These are phyloP conservation scores for Bromus sterilis DNA, from an alignment of 176 grass and related monocot genomes.

Conservation along the genomic window DNA sequence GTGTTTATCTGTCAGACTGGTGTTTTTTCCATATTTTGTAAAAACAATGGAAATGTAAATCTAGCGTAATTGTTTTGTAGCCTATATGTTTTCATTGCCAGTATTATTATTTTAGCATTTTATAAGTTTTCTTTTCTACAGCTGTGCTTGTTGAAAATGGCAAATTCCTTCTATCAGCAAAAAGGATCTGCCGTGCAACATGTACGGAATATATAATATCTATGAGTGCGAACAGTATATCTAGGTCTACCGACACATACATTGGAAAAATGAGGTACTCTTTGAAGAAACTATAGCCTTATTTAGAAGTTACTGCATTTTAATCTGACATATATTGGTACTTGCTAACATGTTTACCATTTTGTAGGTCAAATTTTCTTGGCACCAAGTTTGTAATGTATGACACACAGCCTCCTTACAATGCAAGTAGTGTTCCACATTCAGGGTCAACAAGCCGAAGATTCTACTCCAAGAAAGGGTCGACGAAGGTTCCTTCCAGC, in stretches of 20 bases:
- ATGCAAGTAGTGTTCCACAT: conserved; percentile 17
- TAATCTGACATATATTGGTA: conserved; percentile 4
- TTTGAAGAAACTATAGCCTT: background rate
- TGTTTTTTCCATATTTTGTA: background rate
- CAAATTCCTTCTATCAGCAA: conserved; percentile 86
- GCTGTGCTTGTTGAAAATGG: conserved; percentile 75
- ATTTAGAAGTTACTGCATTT: conserved; percentile 12
- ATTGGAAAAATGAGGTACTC: conserved; percentile 86
- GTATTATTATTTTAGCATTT: conserved; percentile 11
- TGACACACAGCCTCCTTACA: conserved; percentile 47
- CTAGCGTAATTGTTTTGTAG: background rate
- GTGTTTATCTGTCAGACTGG: background rate
- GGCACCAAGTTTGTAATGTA: conserved; percentile 84
- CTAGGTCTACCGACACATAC: conserved; percentile 55
- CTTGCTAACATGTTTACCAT: conserved; percentile 9
- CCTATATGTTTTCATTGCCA: background rate
- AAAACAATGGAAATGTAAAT: background rate
- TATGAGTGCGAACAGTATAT: conserved; percentile 46
- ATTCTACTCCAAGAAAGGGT: conserved; percentile 56
- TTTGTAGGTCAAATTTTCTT: conserved; percentile 75
- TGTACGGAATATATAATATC: conserved; percentile 86
- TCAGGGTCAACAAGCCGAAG: conserved; percentile 46
- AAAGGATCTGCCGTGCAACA: conserved; percentile 60
- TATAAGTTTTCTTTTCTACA: conserved; percentile 21
- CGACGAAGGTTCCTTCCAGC: conserved; percentile 34